A percentile compares a stretch with the other conserved stretches of the same genome.
Conservation (phyloP, 1,284 basidiomycete species). For the Xerocomus cyaneibrunnescens region DNA sequence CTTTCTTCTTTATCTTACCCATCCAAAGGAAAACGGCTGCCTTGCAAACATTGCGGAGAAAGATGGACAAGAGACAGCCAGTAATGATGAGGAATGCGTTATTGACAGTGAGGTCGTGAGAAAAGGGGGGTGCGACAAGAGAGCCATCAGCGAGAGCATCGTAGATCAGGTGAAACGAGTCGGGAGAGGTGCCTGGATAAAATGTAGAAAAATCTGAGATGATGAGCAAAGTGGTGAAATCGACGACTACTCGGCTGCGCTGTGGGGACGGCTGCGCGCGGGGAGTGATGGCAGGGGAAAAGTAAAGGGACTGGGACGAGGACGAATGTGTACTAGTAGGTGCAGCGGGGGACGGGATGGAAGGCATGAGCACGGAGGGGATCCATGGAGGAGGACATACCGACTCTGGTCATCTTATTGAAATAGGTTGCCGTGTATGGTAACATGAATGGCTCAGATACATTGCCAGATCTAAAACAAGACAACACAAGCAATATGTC, state of each 20-base stretch:
- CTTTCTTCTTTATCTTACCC: slow-evolving; percentile 62
- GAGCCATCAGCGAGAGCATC: slow-evolving; percentile 55
- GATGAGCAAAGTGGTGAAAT: slow-evolving; percentile 49
- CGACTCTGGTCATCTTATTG: not conserved
- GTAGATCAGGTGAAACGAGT: slow-evolving; percentile 50
- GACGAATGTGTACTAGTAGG: not conserved
- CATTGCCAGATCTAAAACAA: not conserved
- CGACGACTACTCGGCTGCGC: slow-evolving; percentile 45
- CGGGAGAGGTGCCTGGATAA: slow-evolving; percentile 42
- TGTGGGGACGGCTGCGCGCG: not conserved
- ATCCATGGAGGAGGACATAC: not conserved
- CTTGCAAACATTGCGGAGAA: slow-evolving; percentile 53
- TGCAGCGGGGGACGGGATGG: not conserved
- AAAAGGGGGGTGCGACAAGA: slow-evolving; percentile 51
- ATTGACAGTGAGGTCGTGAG: slow-evolving; percentile 43
- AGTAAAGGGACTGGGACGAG: not conserved
- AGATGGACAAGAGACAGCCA: slow-evolving; percentile 52
- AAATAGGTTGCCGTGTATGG: slow-evolving; percentile 1
- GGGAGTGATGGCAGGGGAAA: slow-evolving; percentile 3
- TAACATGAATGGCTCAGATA: not conserved
- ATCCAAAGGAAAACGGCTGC: slow-evolving; percentile 52
- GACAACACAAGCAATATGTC: not conserved
- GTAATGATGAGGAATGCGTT: slow-evolving; percentile 48
- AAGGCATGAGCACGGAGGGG: not conserved
- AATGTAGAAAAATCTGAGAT: slow-evolving; percentile 50